Evolutionary conservation across 1,284 basidiomycete genomes (phyloP).

Genomic region (Cronartium quercuum): DNA sequence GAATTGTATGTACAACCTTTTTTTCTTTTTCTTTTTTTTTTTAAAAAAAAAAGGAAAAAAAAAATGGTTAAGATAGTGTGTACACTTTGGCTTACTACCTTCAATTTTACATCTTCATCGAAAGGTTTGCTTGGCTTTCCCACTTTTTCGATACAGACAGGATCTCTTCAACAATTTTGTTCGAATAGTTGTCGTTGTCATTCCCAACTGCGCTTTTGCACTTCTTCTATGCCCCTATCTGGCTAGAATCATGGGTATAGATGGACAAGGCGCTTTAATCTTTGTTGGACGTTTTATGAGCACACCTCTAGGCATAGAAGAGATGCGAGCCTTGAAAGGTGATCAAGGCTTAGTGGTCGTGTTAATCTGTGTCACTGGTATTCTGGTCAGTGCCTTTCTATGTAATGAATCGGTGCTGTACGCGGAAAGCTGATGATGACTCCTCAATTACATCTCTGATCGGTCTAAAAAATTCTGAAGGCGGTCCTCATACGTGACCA

Average conservation of each 20-base stretch:
- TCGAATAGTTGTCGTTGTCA: constrained; percentile 1
- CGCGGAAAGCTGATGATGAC: too few species aligned
- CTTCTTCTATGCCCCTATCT: constrained; percentile 28
- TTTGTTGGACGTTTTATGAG: constrained; percentile 32
- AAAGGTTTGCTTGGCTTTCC: constrained; percentile 26
- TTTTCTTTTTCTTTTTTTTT: too few species aligned
- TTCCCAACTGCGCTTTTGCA: constrained; percentile 10
- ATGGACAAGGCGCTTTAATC: constrained; percentile 7
- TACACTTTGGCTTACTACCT: too few species aligned
- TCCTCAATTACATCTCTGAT: too few species aligned
- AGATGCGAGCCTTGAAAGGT: constrained; percentile 11
- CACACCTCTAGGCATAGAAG: constrained; percentile 30
- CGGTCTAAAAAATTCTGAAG: not conserved
- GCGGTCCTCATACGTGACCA: constrained; percentile 33
- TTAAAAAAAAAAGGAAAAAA: too few species aligned
- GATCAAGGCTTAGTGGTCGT: constrained; percentile 24
- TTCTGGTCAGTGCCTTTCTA: constrained; percentile 7
- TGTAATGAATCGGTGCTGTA: too few species aligned
- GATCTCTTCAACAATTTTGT: constrained; percentile 31
- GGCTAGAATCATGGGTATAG: constrained; percentile 19
- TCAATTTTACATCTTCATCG: too few species aligned
- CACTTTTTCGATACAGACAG: constrained; percentile 23
- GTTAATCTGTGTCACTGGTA: constrained; percentile 36
- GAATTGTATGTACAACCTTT: constrained; percentile 22
- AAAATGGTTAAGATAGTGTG: too few species aligned